Evolutionary conservation across 2,329 filamentous ascomycete genomes (phyloP).

Genomic region (Hypoxylon sp.): DNA sequence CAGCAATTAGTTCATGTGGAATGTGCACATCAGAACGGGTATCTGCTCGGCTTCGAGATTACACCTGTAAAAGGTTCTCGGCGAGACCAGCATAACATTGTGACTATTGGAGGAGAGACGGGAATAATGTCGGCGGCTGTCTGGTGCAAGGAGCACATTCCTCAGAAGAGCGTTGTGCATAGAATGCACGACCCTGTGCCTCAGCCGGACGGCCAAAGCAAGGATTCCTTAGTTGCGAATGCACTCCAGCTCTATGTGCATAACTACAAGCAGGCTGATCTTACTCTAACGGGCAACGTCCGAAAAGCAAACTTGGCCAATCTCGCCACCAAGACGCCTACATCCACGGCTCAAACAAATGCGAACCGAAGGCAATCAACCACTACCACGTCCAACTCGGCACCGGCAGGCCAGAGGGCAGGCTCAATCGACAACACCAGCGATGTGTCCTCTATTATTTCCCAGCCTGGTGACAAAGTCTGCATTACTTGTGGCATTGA

Average conservation of each 20-base stretch:
- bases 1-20: constrained; percentile 79
- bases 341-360: constrained; percentile 58
- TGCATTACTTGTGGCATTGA: constrained; percentile 78
- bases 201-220: constrained; percentile 57
- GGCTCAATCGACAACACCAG: constrained; percentile 50
- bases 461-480: constrained; percentile 65
- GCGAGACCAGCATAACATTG: constrained; percentile 83
- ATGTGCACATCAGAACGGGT: constrained; percentile 88
- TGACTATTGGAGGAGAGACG: constrained; percentile 84
- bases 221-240: constrained; percentile 68
- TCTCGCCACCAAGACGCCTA: constrained; percentile 70
- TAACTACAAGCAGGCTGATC: constrained; percentile 95
- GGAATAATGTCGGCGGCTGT: constrained; percentile 88
- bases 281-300: constrained; percentile 89
- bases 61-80: constrained; percentile 90
- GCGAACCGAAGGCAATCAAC: constrained; percentile 71
- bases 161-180: constrained; percentile 80
- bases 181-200: constrained; percentile 82
- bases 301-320: constrained; percentile 88
- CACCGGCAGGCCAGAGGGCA: constrained; percentile 43
- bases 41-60: constrained; percentile 90
- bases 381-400: constrained; percentile 57
- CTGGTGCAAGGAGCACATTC: constrained; percentile 92
- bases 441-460: constrained; percentile 48
- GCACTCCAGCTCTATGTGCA: constrained; percentile 89